A percentile compares a stretch with the other conserved stretches of the same genome.
Evolutionary conservation across 257 asterid species (phyloP).

Genomic region (Coffea eugenioides): DNA sequence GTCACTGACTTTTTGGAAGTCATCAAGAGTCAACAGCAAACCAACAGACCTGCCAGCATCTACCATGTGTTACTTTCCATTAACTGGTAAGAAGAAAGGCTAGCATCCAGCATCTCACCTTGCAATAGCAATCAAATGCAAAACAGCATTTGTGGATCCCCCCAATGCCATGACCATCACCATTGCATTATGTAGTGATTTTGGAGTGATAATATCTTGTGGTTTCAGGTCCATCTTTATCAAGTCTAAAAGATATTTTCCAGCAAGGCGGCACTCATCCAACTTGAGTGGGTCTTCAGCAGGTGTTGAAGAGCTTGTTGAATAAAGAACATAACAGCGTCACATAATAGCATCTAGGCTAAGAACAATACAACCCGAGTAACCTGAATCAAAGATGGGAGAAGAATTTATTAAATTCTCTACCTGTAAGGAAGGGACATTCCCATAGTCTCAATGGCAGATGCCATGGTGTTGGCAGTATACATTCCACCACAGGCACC

Average conservation of each 20-base stretch:
- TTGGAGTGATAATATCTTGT: constrained; percentile 77
- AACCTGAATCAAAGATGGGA: constrained; percentile 5
- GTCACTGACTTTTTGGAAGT: constrained; percentile 97
- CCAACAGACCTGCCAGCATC: constrained; percentile 86
- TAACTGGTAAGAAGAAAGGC: background rate
- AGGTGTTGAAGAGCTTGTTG: constrained; percentile 92
- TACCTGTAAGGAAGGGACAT: constrained; percentile 99
- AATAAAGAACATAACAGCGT: background rate
- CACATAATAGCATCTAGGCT: constrained; percentile 6
- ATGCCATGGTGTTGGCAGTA: constrained; percentile 98
- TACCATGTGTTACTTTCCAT: constrained; percentile 34
- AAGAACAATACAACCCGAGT: background rate
- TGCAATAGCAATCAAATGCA: constrained; percentile 96
- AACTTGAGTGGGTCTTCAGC: constrained; percentile 95
- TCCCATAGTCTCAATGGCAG: constrained; percentile 96
- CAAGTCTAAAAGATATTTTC: constrained; percentile 80
- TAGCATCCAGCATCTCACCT: constrained; percentile 41
- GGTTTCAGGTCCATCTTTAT: constrained; percentile 94
- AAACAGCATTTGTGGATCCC: constrained; percentile 99
- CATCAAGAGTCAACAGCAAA: constrained; percentile 73
- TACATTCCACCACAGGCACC: constrained; percentile 99
- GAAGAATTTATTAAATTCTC: constrained; percentile 10
- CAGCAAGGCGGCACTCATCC: constrained; percentile 97
- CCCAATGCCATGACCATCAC: constrained; percentile 96
- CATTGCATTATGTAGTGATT: constrained; percentile 84